phyloP scores from a whole-genome alignment of 129 eudicot species.

The Ambrosia artemisiifolia region DNA sequence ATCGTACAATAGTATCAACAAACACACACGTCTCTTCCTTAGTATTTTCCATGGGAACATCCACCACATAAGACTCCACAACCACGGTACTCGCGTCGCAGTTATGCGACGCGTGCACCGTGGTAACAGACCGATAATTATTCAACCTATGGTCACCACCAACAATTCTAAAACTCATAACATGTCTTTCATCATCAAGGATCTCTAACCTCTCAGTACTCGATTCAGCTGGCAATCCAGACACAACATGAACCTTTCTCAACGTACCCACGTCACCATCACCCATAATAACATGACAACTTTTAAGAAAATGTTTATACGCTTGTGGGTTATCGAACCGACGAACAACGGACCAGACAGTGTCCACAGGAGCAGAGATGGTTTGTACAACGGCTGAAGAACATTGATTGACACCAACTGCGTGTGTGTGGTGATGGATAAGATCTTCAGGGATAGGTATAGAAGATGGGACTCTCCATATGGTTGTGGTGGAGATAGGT shows the following conservation, averaged over 20 bases:
- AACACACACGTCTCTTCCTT: constrained; percentile 81
- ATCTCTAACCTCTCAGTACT: constrained; percentile 84
- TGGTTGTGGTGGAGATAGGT: constrained; percentile 22
- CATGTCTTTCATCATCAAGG: constrained; percentile 66
- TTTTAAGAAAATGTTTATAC: constrained; percentile 75
- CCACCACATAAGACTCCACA: constrained; percentile 86
- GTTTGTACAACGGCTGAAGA: constrained; percentile 65
- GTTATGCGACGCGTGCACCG: constrained; percentile 42
- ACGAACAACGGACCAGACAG: constrained; percentile 80
- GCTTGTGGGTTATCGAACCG: constrained; percentile 82
- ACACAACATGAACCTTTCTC: constrained; percentile 70
- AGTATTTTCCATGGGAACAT: constrained; percentile 74
- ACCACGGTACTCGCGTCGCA: constrained; percentile 51
- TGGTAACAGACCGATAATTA: constrained; percentile 78
- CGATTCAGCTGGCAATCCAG: constrained; percentile 76
- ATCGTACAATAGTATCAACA: constrained; percentile 70
- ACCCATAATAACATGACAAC: constrained; percentile 68
- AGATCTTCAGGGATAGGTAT: constrained; percentile 47
- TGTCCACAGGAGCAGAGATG: constrained; percentile 52
- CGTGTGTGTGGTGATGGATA: constrained; percentile 65
- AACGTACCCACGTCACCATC: constrained; percentile 77
- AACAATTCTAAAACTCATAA: constrained; percentile 71
- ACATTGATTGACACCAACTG: constrained; percentile 57
- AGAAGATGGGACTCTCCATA: constrained; percentile 38
- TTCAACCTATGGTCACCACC: constrained; percentile 80